Base-by-base conservation (phyloP, 306 rosid species). In the Castanea mollissima region DNA sequence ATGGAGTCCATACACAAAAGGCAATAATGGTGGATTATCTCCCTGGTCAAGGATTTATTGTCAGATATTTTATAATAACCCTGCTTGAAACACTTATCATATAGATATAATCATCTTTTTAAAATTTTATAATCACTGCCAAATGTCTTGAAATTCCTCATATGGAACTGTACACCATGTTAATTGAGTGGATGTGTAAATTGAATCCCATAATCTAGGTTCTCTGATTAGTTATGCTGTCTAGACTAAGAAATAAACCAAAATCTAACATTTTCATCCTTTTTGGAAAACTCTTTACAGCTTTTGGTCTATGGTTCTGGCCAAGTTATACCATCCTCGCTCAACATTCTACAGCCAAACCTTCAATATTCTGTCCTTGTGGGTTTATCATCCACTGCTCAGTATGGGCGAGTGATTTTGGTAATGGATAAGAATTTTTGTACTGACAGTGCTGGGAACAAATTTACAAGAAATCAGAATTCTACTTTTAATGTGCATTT, bases 221-320 rank as follows among this genome's bases (percentile, higher is more conserved):
- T 12, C 65, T 18, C 12, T 10, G 69, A 78, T 6, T 62, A 78
- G 64, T 44, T 11, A 64, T 25, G 3, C 21, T 6, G 19, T 76
- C 70, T 67, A 59, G 69, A 75, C n/a, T 68, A 31, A 52, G 54
- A 7, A 59, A 38, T 15, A 59, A 78, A 35, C 64, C 64, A 20
- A 16, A 69, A 67, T 82, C 76, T 81, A 65, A 89, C 71, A 52
- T 13, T 13, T 60, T 81, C 34, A 5, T 83, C 69, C 57, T 3
- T 32, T 60, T 67, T 51, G 7, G 10, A 44, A 72, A 57, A 78
- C 63, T 62, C 69, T 68, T 31, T 79, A 4, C 97, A 94, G 98
- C 89, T 94, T 84, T 86, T 92, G 72, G 98, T 94, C 41, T 94
- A 91, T 85, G 98, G 97, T 75, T 87, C 91, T 55, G 98, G 97